Evolutionary conservation across 495 filamentous ascomycete species (phyloP).

Genomic region (Neurospora sp.): DNA sequence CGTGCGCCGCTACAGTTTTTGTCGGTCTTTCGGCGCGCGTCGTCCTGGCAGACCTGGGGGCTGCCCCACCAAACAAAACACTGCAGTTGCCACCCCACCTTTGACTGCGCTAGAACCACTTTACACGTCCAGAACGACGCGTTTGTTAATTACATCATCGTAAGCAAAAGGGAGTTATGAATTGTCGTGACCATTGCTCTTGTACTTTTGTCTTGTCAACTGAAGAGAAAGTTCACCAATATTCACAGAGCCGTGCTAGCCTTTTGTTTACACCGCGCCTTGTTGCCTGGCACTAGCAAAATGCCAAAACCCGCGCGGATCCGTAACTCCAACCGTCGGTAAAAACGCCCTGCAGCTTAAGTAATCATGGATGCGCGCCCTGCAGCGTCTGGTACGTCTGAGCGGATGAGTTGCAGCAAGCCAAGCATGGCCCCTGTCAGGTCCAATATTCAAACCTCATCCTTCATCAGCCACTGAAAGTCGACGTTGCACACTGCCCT

Average conservation of each 20-base stretch:
- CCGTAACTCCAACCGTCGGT: background rate
- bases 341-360: background rate
- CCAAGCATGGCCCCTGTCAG: background rate
- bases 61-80: background rate
- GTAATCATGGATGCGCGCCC: background rate
- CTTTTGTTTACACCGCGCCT: background rate
- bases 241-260: background rate
- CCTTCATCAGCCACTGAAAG: background rate
- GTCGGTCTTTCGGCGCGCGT: background rate
- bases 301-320: background rate
- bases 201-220: background rate
- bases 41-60: background rate
- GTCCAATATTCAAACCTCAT: background rate
- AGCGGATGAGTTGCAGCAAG: background rate
- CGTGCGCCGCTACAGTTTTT: background rate
- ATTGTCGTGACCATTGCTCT: background rate
- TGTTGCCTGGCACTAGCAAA: background rate
- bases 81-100: background rate
- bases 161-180: background rate
- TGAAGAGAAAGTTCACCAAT: background rate
- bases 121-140: background rate
- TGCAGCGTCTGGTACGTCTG: background rate
- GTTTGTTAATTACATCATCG: background rate
- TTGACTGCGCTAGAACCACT: background rate
- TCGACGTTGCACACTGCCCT: background rate